Evolutionary conservation across 2,329 filamentous ascomycete species (phyloP), one percentile per base, ranked within the genome.

Genomic region (Dactylonectria macrodidyma): DNA sequence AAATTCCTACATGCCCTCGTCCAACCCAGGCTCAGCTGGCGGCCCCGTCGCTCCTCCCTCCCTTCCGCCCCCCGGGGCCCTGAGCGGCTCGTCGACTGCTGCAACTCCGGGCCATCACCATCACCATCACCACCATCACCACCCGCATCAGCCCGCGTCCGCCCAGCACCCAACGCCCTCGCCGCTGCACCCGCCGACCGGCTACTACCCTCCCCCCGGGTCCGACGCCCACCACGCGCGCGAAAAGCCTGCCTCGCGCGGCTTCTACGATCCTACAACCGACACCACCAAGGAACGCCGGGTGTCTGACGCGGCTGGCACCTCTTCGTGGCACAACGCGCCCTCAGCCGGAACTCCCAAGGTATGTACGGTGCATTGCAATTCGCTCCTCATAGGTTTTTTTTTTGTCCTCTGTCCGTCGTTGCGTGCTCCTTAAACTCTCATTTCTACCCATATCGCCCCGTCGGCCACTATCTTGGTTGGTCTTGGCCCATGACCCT

Each of bases 211-310:
- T 62, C 75, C 62, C 50, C 58, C 79, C 71, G 70, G 80, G 66
- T 67, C 79, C 64, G 75, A 76, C 66, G 62, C 71, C 67, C 80
- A 81, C 67, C 77, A 77, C 68, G 64, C 75, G 54, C 83, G 80
- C 76, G 82, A 82, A 60, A 83, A 84, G 76, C 75, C 81, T 61
- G 76, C 78, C 16, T 78, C 80, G 63, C 80, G 85, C 74, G 83
- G 84, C 77, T 87, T 86, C 79, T 88, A 88, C 80, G 86, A 88
- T 73, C 86, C 86, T 16, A 84, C 84, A 50, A 86, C 84, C 50
- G 86, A 88, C 79, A 83, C 82, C 67, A 84, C 82, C 56, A 83
- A 81, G 68, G 84, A 85, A 76, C 84, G 83, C 73, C 81, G 80
- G 68, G 78, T 83, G 72, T 85, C 73, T 70, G 85, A 87, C 75